Base-by-base conservation (phyloP, 371 early-diverging fungal genomes). In the Mucor irregularis region DNA sequence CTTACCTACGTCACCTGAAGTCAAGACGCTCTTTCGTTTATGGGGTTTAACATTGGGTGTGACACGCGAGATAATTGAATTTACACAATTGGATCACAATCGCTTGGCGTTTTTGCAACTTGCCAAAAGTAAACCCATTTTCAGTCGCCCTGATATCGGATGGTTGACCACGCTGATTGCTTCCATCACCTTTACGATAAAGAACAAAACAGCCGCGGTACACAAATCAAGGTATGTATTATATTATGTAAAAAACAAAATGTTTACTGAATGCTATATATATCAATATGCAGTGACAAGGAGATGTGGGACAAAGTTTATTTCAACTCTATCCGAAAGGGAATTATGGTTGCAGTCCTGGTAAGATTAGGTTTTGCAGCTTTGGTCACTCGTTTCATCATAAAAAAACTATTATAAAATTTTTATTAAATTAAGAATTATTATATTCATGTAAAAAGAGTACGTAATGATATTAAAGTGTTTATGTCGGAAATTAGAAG, bases 1-100 rank as follows among this genome's bases (percentile, higher is more conserved):
- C 42, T 50, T 76, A 16, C 76, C 80, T 8, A 64, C 68, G 5
- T 21, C 39, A 10, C 10, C 49, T 1, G 57, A 64, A 2, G 55
- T 52, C 8, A 60, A 61, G 29, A 53, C 58, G 9, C 58, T 51
- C 4, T 60, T 84, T 34, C 70, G 82, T 13, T 55, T 88, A 13
- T 86, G 89, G 89, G 89, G 89, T 16, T 53, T 88, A 43, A 88
- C 89, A 0, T 49, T 88, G 49, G 79, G 83, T 30, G 83, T 88
- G 84, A 85, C 84, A 21, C 69, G 70, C 0, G 87, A 88, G 50
- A 53, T 88, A 21, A 55, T 86, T 38, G 69, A 77, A 31, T 53
- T 78, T 28, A 66, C 75, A 35, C 61, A 62, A 22, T 7, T 31
- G 11, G 5, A 6, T 58, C 64, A 24, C 26, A 45, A 53, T 24